Evolutionary conservation across 2,329 filamentous ascomycete genomes (phyloP), one percentile per base, ranked within the genome.

Genomic region (Whalleya microplaca): DNA sequence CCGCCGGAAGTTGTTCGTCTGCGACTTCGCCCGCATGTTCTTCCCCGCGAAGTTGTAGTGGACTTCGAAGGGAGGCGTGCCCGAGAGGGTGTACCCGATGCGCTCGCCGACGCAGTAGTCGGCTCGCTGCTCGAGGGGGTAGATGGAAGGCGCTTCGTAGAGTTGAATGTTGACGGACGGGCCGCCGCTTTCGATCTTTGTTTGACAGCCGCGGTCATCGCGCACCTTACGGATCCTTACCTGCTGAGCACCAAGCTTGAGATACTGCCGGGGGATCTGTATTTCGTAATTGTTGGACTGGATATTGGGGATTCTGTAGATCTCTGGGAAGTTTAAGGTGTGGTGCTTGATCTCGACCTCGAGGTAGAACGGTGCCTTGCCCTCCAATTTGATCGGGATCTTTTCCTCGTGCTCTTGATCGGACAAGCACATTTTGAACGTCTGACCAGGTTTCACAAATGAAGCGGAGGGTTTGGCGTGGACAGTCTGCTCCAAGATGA

Each of bases 81-180:
- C 96, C 1, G 92, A 91, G 5, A 99, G 85, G 0, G 91, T 92
- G 76, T 96, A 99, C 2, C 91, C 90, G 63, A 99, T 89, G 51
- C 93, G 89, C 73, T 99, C 95, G 63, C 96, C 95, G 10, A 99
- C 93, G 73, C 95, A 99, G 76, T 94, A 97, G 76, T 99, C 91
- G 16, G 82, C 82, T 58, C 90, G 87, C 21, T 90, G 87, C 69
- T 98, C 93, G 37, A 96, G 82, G 2, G 94, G 87, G 56, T 93
- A 91, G 66, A 98, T 96, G 6, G 90, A 90, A 1, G 95, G 95
- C 0, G 95, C 91, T 67, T 98, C 92, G 66, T 93, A 96, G 7
- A 99, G 90, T 58, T 94, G 89, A 47, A 99, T 90, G 68, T 96
- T 90, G 16, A 99, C 91, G 8, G 90, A 86, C 0, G 91, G 89